Percentiles rank a stretch among this genome's conserved stretches.
These are phyloP conservation scores for Hypoxylon rubiginosum DNA, from an alignment of 2,329 filamentous ascomycete genomes.

Conservation along the genomic window DNA sequence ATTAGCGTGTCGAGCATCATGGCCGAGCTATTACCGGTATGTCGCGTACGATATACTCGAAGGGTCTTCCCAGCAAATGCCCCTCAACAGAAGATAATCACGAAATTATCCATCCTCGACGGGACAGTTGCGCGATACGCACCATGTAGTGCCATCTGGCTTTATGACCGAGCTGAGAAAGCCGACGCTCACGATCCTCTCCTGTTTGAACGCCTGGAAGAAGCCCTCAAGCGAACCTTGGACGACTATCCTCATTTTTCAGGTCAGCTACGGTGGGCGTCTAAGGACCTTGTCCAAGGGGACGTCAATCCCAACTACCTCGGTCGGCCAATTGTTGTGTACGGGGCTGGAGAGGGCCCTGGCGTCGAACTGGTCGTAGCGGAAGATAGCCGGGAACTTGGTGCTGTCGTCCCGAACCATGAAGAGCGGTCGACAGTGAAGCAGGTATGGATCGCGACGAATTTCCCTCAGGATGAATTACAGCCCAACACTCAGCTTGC, in stretches of 20 bases:
- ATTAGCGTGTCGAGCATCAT: not conserved
- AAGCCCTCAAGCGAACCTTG: slow-evolving; percentile 53
- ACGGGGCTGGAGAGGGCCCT: slow-evolving; percentile 55
- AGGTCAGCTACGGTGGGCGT: slow-evolving; percentile 57
- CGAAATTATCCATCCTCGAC: slow-evolving; percentile 58
- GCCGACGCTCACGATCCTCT: slow-evolving; percentile 33
- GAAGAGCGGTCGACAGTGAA: slow-evolving; percentile 36
- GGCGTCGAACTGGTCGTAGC: slow-evolving; percentile 58
- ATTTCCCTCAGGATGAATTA: slow-evolving; percentile 53
- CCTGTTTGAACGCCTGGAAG: slow-evolving; percentile 39
- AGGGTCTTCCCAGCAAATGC: slow-evolving; percentile 40
- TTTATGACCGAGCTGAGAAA: slow-evolving; percentile 52
- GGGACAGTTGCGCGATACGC: slow-evolving; percentile 58
- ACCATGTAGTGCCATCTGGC: slow-evolving; percentile 59
- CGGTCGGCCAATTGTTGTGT: slow-evolving; percentile 54
- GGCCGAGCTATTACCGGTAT: slow-evolving; percentile 13
- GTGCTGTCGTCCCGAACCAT: slow-evolving; percentile 50
- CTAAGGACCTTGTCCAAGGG: slow-evolving; percentile 41
- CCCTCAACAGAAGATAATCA: slow-evolving; percentile 22
- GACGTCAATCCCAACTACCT: slow-evolving; percentile 43
- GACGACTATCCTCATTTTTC: slow-evolving; percentile 58
- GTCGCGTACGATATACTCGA: slow-evolving; percentile 27
- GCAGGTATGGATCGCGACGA: slow-evolving; percentile 54
- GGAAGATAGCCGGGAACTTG: slow-evolving; percentile 47
- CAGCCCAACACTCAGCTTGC: slow-evolving; percentile 53